A percentile compares a stretch with the other conserved stretches of the same genome.
phyloP scores from a whole-genome alignment of 352 stramenopile species.

The Pythium angustatum region DNA sequence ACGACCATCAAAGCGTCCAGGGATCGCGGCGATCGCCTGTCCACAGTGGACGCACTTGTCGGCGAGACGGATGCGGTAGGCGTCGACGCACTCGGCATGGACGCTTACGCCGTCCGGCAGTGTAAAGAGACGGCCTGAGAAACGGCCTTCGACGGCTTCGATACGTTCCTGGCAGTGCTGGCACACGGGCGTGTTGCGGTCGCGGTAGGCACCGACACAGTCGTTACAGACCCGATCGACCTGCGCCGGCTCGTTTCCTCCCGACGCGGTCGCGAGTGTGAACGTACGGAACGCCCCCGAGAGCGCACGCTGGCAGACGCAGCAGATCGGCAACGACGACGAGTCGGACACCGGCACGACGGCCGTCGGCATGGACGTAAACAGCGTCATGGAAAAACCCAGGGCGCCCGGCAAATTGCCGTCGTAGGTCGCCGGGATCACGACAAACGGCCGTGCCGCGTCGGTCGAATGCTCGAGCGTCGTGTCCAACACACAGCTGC shows the following conservation, averaged over 20 bases:
- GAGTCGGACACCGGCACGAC: slow-evolving; percentile 38
- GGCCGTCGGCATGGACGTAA: slow-evolving; percentile 31
- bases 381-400: slow-evolving; percentile 32
- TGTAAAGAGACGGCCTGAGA: slow-evolving; percentile 81
- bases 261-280: slow-evolving; percentile 20
- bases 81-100: slow-evolving; percentile 84
- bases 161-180: slow-evolving; percentile 77
- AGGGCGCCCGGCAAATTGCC: slow-evolving; percentile 20
- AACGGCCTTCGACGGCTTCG: slow-evolving; percentile 67
- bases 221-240: slow-evolving; percentile 81
- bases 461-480: slow-evolving; percentile 36
- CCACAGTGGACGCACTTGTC: slow-evolving; percentile 84
- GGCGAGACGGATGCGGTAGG: slow-evolving; percentile 78
- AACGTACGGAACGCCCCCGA: slow-evolving; percentile 40
- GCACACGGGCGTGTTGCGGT: slow-evolving; percentile 74
- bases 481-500: slow-evolving; percentile 66
- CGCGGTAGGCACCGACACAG: slow-evolving; percentile 71
- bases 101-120: slow-evolving; percentile 73
- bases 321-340: slow-evolving; percentile 38
- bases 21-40: slow-evolving; percentile 74
- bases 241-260: slow-evolving; percentile 34
- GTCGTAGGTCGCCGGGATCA: slow-evolving; percentile 42
- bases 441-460: slow-evolving; percentile 28
- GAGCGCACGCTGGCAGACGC: slow-evolving; percentile 36
- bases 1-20: slow-evolving; percentile 73